Conservation (phyloP, 768 basidiomycete genomes). For the Mycena rosella region DNA sequence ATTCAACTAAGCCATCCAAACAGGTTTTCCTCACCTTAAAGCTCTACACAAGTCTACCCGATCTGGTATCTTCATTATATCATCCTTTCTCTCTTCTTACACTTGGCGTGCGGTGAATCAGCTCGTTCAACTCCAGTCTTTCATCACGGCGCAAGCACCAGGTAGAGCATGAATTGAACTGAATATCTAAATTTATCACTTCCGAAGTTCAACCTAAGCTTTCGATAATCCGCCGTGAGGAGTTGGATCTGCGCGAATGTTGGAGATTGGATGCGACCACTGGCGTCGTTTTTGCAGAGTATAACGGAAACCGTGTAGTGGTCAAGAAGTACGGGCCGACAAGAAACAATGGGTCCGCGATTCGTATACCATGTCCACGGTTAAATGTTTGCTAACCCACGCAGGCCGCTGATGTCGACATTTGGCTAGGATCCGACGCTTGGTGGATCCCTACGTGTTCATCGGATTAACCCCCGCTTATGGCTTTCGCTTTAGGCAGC, state of each 20-base stretch:
- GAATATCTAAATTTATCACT: neutral
- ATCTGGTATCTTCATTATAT: neutral
- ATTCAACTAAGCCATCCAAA: neutral
- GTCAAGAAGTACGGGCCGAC: slow-evolving; percentile 7
- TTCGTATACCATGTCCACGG: too few species aligned
- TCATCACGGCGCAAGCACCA: neutral
- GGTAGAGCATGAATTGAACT: neutral
- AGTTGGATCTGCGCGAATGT: slow-evolving; percentile 9
- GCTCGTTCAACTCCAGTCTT: neutral
- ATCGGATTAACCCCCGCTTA: neutral
- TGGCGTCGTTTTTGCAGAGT: neutral
- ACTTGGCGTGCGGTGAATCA: neutral
- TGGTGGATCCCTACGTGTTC: neutral
- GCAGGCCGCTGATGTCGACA: slow-evolving; percentile 12
- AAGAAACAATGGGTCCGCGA: slow-evolving; percentile 20
- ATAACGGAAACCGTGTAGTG: slow-evolving; percentile 10
- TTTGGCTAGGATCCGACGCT: slow-evolving; percentile 5
- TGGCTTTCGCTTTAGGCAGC: neutral
- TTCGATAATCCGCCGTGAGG: slow-evolving; percentile 16
- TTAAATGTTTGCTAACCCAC: neutral
- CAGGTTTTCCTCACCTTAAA: slow-evolving; percentile 3
- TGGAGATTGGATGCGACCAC: neutral
- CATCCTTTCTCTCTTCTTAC: neutral
- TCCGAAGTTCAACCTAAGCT: neutral
- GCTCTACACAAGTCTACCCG: neutral